Evolutionary conservation across 2,329 filamentous ascomycete genomes (phyloP).

Genomic region (Lasiodiplodia citricola): DNA sequence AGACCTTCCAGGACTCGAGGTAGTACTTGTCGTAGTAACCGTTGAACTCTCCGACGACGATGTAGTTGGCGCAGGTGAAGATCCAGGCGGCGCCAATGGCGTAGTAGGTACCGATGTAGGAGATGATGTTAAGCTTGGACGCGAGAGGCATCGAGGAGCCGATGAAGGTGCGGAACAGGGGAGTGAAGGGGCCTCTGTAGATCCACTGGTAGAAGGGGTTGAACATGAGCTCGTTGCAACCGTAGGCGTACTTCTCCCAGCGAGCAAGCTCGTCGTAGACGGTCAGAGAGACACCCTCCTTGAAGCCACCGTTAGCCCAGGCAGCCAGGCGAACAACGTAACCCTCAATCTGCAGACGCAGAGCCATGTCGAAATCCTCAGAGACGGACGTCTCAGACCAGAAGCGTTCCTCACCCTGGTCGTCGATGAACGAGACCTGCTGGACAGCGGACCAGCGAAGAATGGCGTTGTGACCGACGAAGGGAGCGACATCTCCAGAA

Average conservation of each 20-base stretch:
- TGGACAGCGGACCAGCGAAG: constrained; percentile 72
- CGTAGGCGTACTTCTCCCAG: constrained; percentile 77
- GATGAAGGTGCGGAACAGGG: constrained; percentile 66
- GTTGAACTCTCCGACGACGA: constrained; percentile 73
- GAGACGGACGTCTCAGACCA: constrained; percentile 80
- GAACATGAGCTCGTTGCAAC: constrained; percentile 74
- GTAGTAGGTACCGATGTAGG: constrained; percentile 75
- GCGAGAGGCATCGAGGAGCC: constrained; percentile 66
- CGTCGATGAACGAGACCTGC: constrained; percentile 59
- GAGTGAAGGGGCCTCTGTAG: constrained; percentile 67
- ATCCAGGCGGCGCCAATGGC: constrained; percentile 71
- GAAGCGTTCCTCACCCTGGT: constrained; percentile 68
- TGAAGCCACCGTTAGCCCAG: constrained; percentile 72
- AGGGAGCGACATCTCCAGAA: constrained; percentile 74
- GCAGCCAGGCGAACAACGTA: constrained; percentile 71
- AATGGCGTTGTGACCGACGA: constrained; percentile 79
- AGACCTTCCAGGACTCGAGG: constrained; percentile 25
- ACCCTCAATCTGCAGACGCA: constrained; percentile 71
- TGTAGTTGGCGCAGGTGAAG: constrained; percentile 73
- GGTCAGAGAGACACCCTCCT: constrained; percentile 75
- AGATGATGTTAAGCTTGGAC: constrained; percentile 73
- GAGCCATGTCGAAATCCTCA: constrained; percentile 77
- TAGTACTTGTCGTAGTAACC: constrained; percentile 43
- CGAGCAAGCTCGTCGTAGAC: constrained; percentile 74
- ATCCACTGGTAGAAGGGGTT: constrained; percentile 69